A percentile compares a stretch with the other conserved stretches of the same genome.
Evolutionary conservation across 495 filamentous ascomycete genomes (phyloP).

Genomic region (Daldinia childiae): DNA sequence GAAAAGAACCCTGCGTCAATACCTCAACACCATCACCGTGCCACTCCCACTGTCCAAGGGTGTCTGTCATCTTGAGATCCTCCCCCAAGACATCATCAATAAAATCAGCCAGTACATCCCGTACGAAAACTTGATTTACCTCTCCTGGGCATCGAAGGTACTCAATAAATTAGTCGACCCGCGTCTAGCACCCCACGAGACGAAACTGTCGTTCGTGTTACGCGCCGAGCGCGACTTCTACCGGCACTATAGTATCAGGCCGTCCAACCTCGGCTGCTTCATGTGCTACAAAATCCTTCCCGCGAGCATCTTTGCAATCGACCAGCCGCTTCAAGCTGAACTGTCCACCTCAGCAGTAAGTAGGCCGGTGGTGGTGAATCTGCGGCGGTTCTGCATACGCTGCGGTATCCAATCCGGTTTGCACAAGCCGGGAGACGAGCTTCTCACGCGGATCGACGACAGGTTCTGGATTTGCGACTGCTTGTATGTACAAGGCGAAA

Average conservation of each 20-base stretch:
- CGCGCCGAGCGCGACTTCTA: conserved; percentile 42
- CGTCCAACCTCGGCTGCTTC: conserved; percentile 39
- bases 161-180: conserved; percentile 26
- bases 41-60: conserved; percentile 5
- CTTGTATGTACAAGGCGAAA: conserved; percentile 15
- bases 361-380: conserved; percentile 22
- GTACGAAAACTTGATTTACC: conserved; percentile 31
- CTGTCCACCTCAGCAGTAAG: conserved; percentile 5
- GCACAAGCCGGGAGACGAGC: conserved; percentile 36
- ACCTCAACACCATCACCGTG: conserved; percentile 9
- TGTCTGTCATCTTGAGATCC: conserved; percentile 6
- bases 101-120: conserved; percentile 27
- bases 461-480: conserved; percentile 43
- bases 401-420: conserved; percentile 40
- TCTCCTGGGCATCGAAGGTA: conserved; percentile 13
- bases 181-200: conserved; percentile 25
- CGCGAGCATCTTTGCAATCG: conserved; percentile 29
- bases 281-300: conserved; percentile 37
- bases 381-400: conserved; percentile 43
- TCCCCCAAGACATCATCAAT: conserved; percentile 25
- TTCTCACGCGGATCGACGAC: conserved; percentile 28
- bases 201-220: conserved; percentile 31
- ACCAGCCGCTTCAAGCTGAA: conserved; percentile 34
- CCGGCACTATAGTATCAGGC: conserved; percentile 22
- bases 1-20: conserved; percentile 7